These are phyloP conservation scores for Psilocybe subaeruginosa DNA, from an alignment of 768 basidiomycete genomes.

Conservation along the genomic window DNA sequence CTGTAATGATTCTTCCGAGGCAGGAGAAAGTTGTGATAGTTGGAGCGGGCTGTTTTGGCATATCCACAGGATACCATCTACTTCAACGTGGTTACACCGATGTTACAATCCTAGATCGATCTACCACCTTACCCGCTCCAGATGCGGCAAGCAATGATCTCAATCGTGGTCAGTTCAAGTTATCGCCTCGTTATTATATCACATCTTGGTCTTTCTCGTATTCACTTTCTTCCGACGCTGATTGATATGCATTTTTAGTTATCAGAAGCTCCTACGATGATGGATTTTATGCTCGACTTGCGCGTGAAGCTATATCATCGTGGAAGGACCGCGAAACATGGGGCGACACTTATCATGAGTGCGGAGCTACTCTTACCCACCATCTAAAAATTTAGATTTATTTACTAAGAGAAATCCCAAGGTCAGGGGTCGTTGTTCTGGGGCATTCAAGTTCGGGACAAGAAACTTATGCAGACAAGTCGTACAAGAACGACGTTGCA, in stretches of 20 bases:
- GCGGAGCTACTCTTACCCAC: slow-evolving; percentile 30
- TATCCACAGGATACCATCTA: slow-evolving; percentile 85
- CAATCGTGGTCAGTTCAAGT: slow-evolving; percentile 44
- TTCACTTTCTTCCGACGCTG: neutral
- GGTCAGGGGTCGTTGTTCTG: slow-evolving; percentile 73
- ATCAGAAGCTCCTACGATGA: slow-evolving; percentile 78
- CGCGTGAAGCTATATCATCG: slow-evolving; percentile 71
- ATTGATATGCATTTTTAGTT: slow-evolving; percentile 41
- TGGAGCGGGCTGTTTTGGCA: slow-evolving; percentile 85
- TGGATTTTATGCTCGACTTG: slow-evolving; percentile 67
- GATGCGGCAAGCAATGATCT: slow-evolving; percentile 75
- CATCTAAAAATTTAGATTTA: neutral
- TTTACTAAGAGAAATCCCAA: slow-evolving; percentile 28
- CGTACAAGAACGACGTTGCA: slow-evolving; percentile 65
- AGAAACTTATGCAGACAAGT: slow-evolving; percentile 49
- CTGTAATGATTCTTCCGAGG: slow-evolving; percentile 29
- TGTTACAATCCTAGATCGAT: slow-evolving; percentile 79
- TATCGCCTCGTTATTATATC: neutral
- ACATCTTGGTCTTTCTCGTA: neutral
- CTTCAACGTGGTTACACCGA: slow-evolving; percentile 67
- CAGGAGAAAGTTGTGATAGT: slow-evolving; percentile 60
- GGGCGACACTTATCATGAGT: slow-evolving; percentile 86
- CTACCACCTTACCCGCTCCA: slow-evolving; percentile 69
- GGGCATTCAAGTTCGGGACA: slow-evolving; percentile 32
- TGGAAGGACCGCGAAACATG: slow-evolving; percentile 75